Evolutionary conservation across 2,329 filamentous ascomycete species (phyloP), one percentile per base, ranked within the genome.

Genomic region (Lasiodiplodia citricola): DNA sequence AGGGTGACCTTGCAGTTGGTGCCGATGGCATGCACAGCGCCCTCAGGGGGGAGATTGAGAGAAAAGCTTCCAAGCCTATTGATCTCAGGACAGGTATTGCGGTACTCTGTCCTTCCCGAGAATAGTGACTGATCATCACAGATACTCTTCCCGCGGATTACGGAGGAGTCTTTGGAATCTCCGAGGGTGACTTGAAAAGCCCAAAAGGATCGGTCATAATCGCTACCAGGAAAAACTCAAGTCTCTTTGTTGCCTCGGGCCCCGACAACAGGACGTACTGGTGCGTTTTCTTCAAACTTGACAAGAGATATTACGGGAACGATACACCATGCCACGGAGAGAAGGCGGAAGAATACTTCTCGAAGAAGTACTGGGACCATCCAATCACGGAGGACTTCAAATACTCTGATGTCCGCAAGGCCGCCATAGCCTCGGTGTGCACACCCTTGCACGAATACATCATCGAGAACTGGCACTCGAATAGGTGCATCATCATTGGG

Each of bases 401-500:
- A 2, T 80, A 83, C 66, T 72, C 72, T 0, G 75, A 82, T 11
- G 41, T 83, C 2, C 81, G 76, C 74, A 67, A 76, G 56, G 66
- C 64, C 3, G 63, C 73, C 44, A 68, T 37, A 6, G 70, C 63
- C 8, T 74, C 58, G 25, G 74, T 68, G 41, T 70, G 76, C 25
- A 71, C 79, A 4, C 71, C 72, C 60, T 50, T 81, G n/a, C 75
- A 80, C 60, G 80, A 83, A 70, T 78, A 78, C 47, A 74, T 81
- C 1, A 75, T 81, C 13, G 70, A 77, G 8, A 74, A 76, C 38
- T 83, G 82, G 79, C 75, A 80, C 60, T 81, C 76, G 44, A 73
- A 76, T 16, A 73, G 82, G 16, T 77, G 81, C 3, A 74, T 83
- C 1, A 72, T 77, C 1, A 75, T 84, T 8, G 82, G 82, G 0